These are phyloP conservation scores for Diaporthe aspalathi DNA, from an alignment of 2,329 filamentous ascomycete genomes.

Conservation along the genomic window DNA sequence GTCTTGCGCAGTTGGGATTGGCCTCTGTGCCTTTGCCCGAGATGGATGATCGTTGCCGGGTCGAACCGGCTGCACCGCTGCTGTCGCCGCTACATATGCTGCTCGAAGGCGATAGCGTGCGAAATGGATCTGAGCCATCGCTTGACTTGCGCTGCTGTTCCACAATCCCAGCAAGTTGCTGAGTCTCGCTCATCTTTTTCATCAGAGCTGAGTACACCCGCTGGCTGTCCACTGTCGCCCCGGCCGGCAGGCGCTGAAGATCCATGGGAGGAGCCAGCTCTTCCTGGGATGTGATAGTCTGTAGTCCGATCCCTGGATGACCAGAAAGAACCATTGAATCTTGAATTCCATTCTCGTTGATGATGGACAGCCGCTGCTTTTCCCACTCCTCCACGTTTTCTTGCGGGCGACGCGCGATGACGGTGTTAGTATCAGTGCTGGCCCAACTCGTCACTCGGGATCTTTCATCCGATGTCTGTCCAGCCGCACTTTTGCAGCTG, in stretches of 20 bases:
- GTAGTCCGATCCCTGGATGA: slow-evolving; percentile 44
- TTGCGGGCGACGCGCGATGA: slow-evolving; percentile 57
- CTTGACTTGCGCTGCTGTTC: slow-evolving; percentile 43
- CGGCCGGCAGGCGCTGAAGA: slow-evolving; percentile 38
- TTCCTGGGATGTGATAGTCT: slow-evolving; percentile 43
- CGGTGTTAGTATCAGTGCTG: slow-evolving; percentile 69
- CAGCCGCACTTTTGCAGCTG: slow-evolving; percentile 55
- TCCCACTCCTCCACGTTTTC: slow-evolving; percentile 57
- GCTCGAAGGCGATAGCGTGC: slow-evolving; percentile 34
- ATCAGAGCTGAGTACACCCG: slow-evolving; percentile 74
- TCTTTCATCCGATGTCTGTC: slow-evolving; percentile 59
- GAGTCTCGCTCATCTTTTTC: slow-evolving; percentile 60
- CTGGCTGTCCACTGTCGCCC: slow-evolving; percentile 62
- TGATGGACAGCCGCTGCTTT: slow-evolving; percentile 70
- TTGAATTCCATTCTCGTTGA: slow-evolving; percentile 66
- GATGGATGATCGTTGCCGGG: not conserved
- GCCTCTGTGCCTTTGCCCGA: not conserved
- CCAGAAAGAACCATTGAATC: slow-evolving; percentile 53
- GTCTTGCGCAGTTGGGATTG: not conserved
- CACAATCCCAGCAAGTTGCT: slow-evolving; percentile 41
- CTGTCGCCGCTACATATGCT: slow-evolving; percentile 25
- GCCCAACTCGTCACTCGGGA: slow-evolving; percentile 81
- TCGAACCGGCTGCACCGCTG: not conserved
- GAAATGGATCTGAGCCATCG: slow-evolving; percentile 38
- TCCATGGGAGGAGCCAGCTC: slow-evolving; percentile 17